Evolutionary conservation across 306 rosid species (phyloP).

Genomic region (Psophocarpus tetragonolobus): DNA sequence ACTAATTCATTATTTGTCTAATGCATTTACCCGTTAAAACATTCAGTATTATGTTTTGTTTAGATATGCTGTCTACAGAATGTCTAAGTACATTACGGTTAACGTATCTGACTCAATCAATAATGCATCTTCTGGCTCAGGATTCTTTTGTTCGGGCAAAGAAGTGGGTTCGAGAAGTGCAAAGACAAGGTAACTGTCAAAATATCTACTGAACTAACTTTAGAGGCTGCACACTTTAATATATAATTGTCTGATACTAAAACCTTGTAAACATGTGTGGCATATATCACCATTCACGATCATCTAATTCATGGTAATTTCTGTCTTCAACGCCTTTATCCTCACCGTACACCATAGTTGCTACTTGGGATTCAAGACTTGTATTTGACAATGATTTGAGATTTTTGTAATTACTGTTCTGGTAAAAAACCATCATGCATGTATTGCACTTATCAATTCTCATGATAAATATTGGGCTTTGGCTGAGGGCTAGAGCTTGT

Average conservation of each 20-base stretch:
- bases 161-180: constrained; percentile 87
- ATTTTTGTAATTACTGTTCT: not conserved
- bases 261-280: not conserved
- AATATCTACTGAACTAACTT: not conserved
- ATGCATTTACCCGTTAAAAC: not conserved
- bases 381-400: not conserved
- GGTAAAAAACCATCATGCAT: not conserved
- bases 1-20: not conserved
- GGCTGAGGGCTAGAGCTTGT: not conserved
- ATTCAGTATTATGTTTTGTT: not conserved
- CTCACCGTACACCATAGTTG: not conserved
- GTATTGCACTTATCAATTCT: not conserved
- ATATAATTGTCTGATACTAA: not conserved
- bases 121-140: constrained; percentile 44
- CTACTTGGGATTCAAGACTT: not conserved
- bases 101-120: constrained; percentile 8
- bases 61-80: not conserved
- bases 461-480: not conserved
- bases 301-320: constrained; percentile 1
- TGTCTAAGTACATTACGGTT: not conserved
- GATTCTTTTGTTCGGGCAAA: constrained; percentile 78
- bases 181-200: constrained; percentile 68
- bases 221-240: constrained; percentile 7
- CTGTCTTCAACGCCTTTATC: not conserved
- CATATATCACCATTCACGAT: not conserved